These are phyloP conservation scores for Lipomyces yarrowii DNA, from an alignment of 1,139 yeast species.

Conservation along the genomic window DNA sequence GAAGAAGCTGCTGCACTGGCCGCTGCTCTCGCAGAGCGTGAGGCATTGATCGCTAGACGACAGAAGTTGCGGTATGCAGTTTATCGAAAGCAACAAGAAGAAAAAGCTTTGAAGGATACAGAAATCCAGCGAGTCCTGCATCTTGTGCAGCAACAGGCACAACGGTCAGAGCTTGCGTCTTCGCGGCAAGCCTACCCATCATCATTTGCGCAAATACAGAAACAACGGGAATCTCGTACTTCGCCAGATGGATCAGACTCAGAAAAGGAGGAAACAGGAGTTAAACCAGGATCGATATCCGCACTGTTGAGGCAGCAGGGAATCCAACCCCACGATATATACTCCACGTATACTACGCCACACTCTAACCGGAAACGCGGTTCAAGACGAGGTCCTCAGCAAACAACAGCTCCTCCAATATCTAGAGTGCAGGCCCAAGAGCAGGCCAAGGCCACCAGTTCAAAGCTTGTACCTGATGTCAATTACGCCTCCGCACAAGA, in stretches of 20 bases:
- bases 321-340: slow-evolving; percentile 18
- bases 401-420: not conserved
- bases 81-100: slow-evolving; percentile 30
- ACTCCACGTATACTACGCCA: slow-evolving; percentile 5
- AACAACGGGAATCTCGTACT: slow-evolving; percentile 9
- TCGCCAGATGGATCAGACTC: slow-evolving; percentile 7
- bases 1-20: slow-evolving; percentile 18
- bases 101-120: slow-evolving; percentile 24
- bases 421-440: not conserved
- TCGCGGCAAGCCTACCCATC: not conserved
- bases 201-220: not conserved
- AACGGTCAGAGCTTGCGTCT: not conserved
- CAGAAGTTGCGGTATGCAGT: slow-evolving; percentile 28
- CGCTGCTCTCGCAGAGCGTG: slow-evolving; percentile 25
- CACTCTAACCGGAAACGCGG: slow-evolving; percentile 19
- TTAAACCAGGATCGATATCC: slow-evolving; percentile 26
- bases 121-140: slow-evolving; percentile 17
- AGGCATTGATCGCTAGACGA: slow-evolving; percentile 25
- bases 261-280: slow-evolving; percentile 21
- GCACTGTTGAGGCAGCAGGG: slow-evolving; percentile 25
- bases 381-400: slow-evolving; percentile 19
- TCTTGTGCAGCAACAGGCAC: slow-evolving; percentile 15
- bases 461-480: slow-evolving; percentile 27
- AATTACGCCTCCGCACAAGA: slow-evolving; percentile 28
- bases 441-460: not conserved